Evolutionary conservation across 2,329 filamentous ascomycete genomes (phyloP).

Genomic region (Drechslerella stenobrocha): DNA sequence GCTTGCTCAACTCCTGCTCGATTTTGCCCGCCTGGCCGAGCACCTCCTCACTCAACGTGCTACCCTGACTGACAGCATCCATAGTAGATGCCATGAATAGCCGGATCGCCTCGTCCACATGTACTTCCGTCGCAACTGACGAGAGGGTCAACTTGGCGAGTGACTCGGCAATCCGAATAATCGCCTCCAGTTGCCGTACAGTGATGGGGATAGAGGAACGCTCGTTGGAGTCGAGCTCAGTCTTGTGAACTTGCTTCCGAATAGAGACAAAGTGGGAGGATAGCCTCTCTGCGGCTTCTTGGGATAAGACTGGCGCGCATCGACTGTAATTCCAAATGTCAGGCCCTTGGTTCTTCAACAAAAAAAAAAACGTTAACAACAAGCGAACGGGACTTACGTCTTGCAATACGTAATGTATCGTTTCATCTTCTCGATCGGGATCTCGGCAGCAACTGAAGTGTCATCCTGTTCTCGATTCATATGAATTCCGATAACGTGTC

Average conservation of each 20-base stretch:
- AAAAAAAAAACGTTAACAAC: too few relatives aligned
- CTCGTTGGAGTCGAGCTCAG: conserved; percentile 84
- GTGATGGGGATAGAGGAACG: conserved; percentile 96
- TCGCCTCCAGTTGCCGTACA: conserved; percentile 92
- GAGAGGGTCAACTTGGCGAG: conserved; percentile 88
- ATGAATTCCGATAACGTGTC: conserved; percentile 95
- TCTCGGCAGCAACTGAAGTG: conserved; percentile 74
- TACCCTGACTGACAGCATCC: conserved; percentile 92
- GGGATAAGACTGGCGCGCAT: conserved; percentile 85
- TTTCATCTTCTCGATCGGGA: conserved; percentile 95
- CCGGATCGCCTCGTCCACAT: conserved; percentile 96
- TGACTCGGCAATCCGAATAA: conserved; percentile 94
- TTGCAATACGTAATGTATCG: conserved; percentile 97
- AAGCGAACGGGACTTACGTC: conserved; percentile 64
- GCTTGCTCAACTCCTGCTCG: conserved; percentile 82
- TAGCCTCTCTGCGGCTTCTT: conserved; percentile 90
- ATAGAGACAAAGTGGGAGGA: conserved; percentile 98
- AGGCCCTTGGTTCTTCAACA: conserved; percentile 53
- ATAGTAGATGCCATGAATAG: conserved; percentile 96
- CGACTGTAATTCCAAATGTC: conserved; percentile 62
- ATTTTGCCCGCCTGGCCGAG: conserved; percentile 86
- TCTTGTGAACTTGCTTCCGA: conserved; percentile 86
- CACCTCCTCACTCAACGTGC: conserved; percentile 79
- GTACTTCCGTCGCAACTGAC: conserved; percentile 81
- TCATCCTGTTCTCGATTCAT: conserved; percentile 71